Evolutionary conservation across 1,284 basidiomycete genomes (phyloP).

Genomic region (Ustilago curta): DNA sequence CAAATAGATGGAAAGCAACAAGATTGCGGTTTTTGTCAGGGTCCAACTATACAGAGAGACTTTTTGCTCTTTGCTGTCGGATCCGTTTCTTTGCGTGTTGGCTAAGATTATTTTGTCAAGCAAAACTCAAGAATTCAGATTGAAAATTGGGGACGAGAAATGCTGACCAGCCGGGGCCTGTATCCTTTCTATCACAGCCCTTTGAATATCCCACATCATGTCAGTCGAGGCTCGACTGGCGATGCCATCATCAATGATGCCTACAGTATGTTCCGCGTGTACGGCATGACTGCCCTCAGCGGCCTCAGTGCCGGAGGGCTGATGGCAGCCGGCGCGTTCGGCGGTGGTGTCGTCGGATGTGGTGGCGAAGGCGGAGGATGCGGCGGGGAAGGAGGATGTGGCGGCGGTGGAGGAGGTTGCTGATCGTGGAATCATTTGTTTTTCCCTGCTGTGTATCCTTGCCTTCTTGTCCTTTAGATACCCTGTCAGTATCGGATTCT

Average conservation of each 20-base stretch:
- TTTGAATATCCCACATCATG: constrained; percentile 24
- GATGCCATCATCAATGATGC: constrained; percentile 35
- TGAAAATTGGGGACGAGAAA: constrained; percentile 4
- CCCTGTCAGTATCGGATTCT: too few species aligned
- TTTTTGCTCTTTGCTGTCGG: not conserved
- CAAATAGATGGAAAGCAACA: constrained; percentile 2
- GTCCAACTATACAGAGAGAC: constrained; percentile 10
- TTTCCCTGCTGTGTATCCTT: not conserved
- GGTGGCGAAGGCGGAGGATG: constrained; percentile 24
- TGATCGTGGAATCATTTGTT: too few species aligned
- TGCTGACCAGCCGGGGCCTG: constrained; percentile 3
- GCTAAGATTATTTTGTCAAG: too few species aligned
- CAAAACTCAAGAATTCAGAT: not conserved
- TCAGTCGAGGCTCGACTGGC: constrained; percentile 27
- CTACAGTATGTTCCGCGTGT: constrained; percentile 33
- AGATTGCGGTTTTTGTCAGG: constrained; percentile 12
- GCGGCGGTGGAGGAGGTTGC: constrained; percentile 13
- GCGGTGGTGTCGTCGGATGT: constrained; percentile 9
- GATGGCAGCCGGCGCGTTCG: constrained; percentile 13
- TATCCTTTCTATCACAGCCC: constrained; percentile 48
- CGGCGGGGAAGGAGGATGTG: constrained; percentile 13
- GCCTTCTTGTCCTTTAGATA: too few species aligned
- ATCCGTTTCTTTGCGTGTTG: not conserved
- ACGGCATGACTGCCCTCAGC: constrained; percentile 34
- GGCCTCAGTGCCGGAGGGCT: constrained; percentile 16